Conservation (phyloP, 2,329 filamentous ascomycete species). For the Colletotrichum sp. region DNA sequence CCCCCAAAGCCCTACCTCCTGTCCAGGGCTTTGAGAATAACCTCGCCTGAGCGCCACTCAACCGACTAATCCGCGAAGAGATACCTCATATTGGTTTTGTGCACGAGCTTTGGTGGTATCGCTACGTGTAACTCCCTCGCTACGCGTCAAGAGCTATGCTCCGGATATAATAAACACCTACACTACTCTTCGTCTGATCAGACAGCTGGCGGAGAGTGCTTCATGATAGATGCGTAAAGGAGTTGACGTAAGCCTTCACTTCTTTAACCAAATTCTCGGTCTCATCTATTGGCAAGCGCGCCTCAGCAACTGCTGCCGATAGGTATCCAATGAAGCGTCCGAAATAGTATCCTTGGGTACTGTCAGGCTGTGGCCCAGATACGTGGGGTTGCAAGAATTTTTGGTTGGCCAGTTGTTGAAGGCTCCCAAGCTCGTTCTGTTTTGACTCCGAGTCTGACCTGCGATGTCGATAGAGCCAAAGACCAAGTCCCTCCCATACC, state of each 20-base stretch:
- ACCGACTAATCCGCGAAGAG: background rate
- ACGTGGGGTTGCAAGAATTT: background rate
- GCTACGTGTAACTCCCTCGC: too few species aligned
- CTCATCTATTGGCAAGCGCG: background rate
- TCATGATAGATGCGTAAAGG: background rate
- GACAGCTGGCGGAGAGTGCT: background rate
- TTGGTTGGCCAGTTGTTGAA: background rate
- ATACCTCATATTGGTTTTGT: background rate
- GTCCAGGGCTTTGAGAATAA: background rate
- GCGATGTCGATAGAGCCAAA: background rate
- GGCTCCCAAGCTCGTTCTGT: background rate
- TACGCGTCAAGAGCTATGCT: too few species aligned
- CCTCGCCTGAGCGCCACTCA: background rate
- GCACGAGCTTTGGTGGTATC: too few species aligned
- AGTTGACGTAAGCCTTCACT: background rate
- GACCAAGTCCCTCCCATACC: background rate
- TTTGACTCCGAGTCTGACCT: background rate
- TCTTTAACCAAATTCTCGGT: background rate
- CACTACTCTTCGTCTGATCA: background rate
- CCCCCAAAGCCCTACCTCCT: too few species aligned
- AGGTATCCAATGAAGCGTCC: background rate
- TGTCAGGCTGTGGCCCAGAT: background rate
- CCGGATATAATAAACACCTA: too few species aligned
- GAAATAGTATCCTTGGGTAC: too few species aligned
- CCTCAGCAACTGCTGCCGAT: background rate